Base-by-base conservation (phyloP, 1,284 basidiomycete species). In the Cerrena zonata region DNA sequence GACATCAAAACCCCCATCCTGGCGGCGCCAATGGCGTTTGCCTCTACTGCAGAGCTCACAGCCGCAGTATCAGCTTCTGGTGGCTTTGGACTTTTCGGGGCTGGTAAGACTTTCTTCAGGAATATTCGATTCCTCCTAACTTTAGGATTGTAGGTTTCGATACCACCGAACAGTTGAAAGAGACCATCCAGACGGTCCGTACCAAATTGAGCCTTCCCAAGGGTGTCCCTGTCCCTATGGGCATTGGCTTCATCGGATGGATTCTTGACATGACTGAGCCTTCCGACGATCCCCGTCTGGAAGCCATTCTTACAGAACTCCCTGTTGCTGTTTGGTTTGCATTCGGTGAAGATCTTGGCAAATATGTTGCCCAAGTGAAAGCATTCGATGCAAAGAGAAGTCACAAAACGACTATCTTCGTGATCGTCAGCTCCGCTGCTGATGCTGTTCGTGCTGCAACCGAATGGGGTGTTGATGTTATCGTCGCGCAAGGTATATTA, bases 231-330 rank as follows among this genome's bases (percentile, higher is more conserved):
- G 39, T 87, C 45, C 77, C 75, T 19, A 73, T 90, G 53, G 88
- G 88, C 37, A 75, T 86, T 18, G 87, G 88, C 5, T 86, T 81
- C 62, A 69, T 90, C 26, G 76, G 71, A 11, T 90, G 86, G 87
- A 73, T 74, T 51, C 72, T 89, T 38, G 56, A 58, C 45, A 58
- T 58, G 56, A 55, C 56, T 13, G 56, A 58, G 45, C 44, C 45
- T 4, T 58, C 56, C 15, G 84, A 87, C 42, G 79, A 82, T 50
- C 66, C 73, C 46, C 61, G 69, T 10, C 62, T 69, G 36, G 61
- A 65, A 4, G 57, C 63, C 40, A 64, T 69, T 22, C 56, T 69
- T 40, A 68, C 75, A 15, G 56, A 77, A 18, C 64, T 89, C 19
- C 64, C 70, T 5, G 61, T 71, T 42, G 84, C 84, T 5, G 65